Conservation (phyloP, 495 filamentous ascomycete species). For the Aspergillus saccharolyticus region DNA sequence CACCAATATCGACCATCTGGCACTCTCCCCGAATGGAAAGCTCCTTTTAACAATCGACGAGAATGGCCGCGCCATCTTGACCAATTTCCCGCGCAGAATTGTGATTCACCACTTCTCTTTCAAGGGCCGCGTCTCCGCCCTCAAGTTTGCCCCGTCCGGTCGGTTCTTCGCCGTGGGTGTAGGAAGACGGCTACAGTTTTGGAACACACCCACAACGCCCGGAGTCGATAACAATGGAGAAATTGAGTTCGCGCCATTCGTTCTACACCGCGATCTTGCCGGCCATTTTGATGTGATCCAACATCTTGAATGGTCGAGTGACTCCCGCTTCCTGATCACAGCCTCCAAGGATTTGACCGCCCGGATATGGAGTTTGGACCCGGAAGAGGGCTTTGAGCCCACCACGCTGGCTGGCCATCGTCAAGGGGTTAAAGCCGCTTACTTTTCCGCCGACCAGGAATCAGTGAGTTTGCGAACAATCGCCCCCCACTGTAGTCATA, state of each 20-base stretch:
- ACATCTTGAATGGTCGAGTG: constrained; percentile 86
- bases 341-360: constrained; percentile 88
- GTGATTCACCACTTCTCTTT: constrained; percentile 92
- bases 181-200: constrained; percentile 82
- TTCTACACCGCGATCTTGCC: constrained; percentile 76
- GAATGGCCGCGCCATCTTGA: constrained; percentile 88
- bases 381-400: constrained; percentile 80
- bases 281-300: constrained; percentile 84
- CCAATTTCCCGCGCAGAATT: constrained; percentile 78
- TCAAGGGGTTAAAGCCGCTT: constrained; percentile 79
- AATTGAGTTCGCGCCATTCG: constrained; percentile 91
- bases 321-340: constrained; percentile 90
- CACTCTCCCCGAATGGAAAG: constrained; percentile 82
- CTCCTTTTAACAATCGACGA: constrained; percentile 89
- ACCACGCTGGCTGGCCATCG: constrained; percentile 86
- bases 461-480: constrained; percentile 37
- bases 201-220: constrained; percentile 88
- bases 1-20: constrained; percentile 83
- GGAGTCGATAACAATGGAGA: constrained; percentile 72
- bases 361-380: constrained; percentile 87
- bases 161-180: constrained; percentile 82
- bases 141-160: constrained; percentile 89
- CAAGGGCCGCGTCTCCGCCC: constrained; percentile 70
- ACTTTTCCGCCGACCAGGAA: constrained; percentile 92
- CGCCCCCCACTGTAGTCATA: constrained; percentile 40